Evolutionary conservation across 139 green algal species (phyloP).

Genomic region (Asterochloris erici): DNA sequence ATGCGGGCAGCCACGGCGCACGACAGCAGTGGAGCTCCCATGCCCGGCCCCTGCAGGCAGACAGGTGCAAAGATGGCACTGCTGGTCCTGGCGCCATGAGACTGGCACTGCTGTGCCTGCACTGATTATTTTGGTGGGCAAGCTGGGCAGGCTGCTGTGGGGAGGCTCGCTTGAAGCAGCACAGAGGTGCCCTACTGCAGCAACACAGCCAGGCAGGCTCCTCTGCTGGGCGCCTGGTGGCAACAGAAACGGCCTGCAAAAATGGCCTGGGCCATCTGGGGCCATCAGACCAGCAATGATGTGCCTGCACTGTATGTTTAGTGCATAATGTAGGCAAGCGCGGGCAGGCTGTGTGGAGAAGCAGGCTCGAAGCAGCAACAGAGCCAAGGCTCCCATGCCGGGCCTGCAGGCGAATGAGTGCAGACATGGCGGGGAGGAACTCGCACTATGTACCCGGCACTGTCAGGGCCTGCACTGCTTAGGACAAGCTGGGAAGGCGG

Average conservation of each 20-base stretch:
- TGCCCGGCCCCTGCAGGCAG: constrained; percentile 72
- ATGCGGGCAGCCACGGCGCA: constrained; percentile 82
- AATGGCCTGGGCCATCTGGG: no score
- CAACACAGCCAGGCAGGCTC: no score
- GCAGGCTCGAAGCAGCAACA: no score
- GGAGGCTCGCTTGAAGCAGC: background rate
- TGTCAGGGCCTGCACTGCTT: no score
- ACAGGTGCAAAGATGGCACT: background rate
- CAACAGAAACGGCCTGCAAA: background rate
- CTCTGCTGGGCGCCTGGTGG: background rate
- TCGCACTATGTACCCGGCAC: no score
- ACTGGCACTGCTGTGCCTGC: background rate
- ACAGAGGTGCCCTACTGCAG: background rate
- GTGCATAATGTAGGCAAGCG: no score
- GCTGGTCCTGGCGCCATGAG: background rate
- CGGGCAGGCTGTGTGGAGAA: background rate
- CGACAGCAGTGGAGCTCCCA: constrained; percentile 78
- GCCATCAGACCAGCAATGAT: no score
- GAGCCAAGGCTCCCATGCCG: no score
- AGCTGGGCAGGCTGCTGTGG: background rate
- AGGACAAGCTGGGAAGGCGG: no score
- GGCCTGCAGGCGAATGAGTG: no score
- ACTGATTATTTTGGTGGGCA: background rate
- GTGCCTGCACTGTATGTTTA: background rate
- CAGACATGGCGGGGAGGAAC: no score